Percentiles rank a stretch among this genome's conserved stretches.
phyloP scores from a whole-genome alignment of 2,329 filamentous ascomycete genomes.

The Calonectria crousiana region DNA sequence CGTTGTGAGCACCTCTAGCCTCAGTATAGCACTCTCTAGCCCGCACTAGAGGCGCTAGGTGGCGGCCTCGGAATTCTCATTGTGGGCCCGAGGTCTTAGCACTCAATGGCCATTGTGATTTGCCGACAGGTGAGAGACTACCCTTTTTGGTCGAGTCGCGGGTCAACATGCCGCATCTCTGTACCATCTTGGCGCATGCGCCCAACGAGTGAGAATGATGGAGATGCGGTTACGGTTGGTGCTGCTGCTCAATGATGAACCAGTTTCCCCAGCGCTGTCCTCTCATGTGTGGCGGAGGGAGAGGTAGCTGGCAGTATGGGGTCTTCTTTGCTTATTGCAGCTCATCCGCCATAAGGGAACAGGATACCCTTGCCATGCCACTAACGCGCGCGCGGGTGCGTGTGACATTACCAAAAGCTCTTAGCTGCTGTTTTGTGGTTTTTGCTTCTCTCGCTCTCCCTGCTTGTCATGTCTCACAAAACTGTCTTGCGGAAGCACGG shows the following conservation, averaged over 20 bases:
- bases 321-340: not conserved
- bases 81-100: conserved; percentile 1
- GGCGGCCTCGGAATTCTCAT: not conserved
- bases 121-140: not conserved
- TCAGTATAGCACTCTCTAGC: not conserved
- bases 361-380: not conserved
- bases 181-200: not conserved
- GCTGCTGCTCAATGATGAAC: not conserved
- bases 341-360: not conserved
- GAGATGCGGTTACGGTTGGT: not conserved
- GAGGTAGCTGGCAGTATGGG: not conserved
- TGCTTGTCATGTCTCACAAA: conserved; percentile 9
- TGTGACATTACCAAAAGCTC: not conserved
- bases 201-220: not conserved
- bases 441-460: not conserved
- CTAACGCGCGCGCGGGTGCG: not conserved
- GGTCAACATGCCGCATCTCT: not conserved
- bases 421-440: conserved; percentile 5
- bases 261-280: not conserved
- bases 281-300: not conserved
- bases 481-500: not conserved
- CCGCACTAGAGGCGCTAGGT: not conserved
- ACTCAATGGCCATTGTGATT: conserved; percentile 18
- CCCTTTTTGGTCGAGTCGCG: not conserved
- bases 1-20: not conserved